Conservation (phyloP, 176 grass and related monocot species). For the Musa troglodytarum region DNA sequence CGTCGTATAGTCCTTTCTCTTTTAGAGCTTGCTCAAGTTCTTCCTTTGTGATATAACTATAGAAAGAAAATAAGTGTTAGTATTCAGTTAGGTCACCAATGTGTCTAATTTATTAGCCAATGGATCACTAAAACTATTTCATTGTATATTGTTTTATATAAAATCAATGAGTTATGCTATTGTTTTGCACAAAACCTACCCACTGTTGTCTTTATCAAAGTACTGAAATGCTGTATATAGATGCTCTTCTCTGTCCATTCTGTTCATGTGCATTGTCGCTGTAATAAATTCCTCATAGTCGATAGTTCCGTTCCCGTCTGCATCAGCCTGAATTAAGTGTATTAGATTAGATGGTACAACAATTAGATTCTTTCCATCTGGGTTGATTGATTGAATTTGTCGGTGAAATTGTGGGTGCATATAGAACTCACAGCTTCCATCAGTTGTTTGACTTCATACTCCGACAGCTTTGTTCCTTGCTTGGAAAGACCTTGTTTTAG, state of each 20-base stretch:
- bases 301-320: conserved; percentile 6
- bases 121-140: background rate
- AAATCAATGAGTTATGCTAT: background rate
- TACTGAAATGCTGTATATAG: conserved; percentile 5
- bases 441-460: conserved; percentile 1
- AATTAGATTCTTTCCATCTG: background rate
- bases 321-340: background rate
- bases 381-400: background rate
- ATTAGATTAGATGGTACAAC: too few species aligned
- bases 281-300: conserved; percentile 10
- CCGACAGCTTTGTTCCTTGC: conserved; percentile 3
- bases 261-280: conserved; percentile 9
- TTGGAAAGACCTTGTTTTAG: background rate
- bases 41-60: background rate
- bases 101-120: background rate
- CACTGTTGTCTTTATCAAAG: conserved; percentile 6
- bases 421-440: conserved; percentile 4
- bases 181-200: background rate
- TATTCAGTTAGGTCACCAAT: background rate
- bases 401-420: background rate
- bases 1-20: conserved; percentile 1
- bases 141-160: background rate
- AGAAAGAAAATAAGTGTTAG: background rate
- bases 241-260: conserved; percentile 10
- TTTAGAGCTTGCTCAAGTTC: conserved; percentile 6